These are phyloP conservation scores for Dissophora globulifera DNA, from an alignment of 192 early-diverging fungal species.

Conservation along the genomic window DNA sequence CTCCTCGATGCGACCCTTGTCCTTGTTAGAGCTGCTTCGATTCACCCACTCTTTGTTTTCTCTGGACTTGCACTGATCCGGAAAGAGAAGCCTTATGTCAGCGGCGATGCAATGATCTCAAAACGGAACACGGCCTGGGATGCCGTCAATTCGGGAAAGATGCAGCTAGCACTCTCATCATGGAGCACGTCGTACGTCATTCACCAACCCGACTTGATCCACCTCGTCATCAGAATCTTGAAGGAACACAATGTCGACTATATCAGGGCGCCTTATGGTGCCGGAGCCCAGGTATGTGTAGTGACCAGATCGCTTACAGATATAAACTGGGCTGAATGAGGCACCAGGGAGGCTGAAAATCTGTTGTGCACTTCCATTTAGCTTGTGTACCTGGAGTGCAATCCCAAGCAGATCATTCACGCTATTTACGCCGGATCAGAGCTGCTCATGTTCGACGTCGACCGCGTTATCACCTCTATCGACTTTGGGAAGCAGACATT, in stretches of 20 bases:
- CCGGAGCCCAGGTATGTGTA: constrained; percentile 73
- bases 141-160: constrained; percentile 66
- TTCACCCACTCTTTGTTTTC: constrained; percentile 84
- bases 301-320: no score
- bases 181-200: constrained; percentile 66
- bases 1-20: neutral
- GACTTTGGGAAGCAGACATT: constrained; percentile 76
- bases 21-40: constrained; percentile 63
- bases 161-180: constrained; percentile 65
- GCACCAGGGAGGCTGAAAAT: no score
- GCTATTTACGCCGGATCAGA: constrained; percentile 79
- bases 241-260: constrained; percentile 73
- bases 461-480: constrained; percentile 73
- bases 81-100: constrained; percentile 74
- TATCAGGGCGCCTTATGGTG: constrained; percentile 83
- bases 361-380: no score
- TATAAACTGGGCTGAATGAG: no score
- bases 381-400: constrained; percentile 77
- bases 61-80: constrained; percentile 75
- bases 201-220: constrained; percentile 70
- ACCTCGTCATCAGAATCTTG: constrained; percentile 76
- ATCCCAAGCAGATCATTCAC: constrained; percentile 75
- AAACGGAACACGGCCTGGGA: constrained; percentile 78
- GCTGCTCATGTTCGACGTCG: constrained; percentile 79
- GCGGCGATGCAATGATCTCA: constrained; percentile 69